Conservation (phyloP, 2,329 filamentous ascomycete genomes). For the Celoporthe dispersa region DNA sequence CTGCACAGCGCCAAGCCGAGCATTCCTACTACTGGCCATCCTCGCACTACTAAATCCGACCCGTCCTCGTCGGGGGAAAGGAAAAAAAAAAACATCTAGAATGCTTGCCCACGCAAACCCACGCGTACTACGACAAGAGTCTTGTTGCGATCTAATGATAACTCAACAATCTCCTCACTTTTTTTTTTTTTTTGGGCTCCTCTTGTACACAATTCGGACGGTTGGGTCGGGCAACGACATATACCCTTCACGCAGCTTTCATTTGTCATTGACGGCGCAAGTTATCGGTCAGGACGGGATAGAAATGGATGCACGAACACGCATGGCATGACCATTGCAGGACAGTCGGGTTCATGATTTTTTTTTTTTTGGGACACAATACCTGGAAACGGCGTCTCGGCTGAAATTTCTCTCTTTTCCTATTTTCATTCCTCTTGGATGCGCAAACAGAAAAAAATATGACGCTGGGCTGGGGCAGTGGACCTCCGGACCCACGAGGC, state of each 20-base stretch:
- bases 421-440: too few species aligned
- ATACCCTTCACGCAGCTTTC: conserved; percentile 24
- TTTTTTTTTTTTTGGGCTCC: conserved; percentile 13
- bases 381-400: conserved; percentile 17
- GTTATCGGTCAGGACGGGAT: conserved; percentile 1
- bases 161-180: background rate
- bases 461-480: background rate
- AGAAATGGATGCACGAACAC: conserved; percentile 28
- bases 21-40: conserved; percentile 35
- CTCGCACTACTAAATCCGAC: conserved; percentile 20
- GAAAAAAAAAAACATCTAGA: background rate
- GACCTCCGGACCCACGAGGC: background rate
- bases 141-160: background rate
- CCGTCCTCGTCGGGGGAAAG: background rate
- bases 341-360: background rate
- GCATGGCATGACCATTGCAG: conserved; percentile 25
- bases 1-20: conserved; percentile 48
- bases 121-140: background rate
- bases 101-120: background rate
- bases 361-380: background rate
- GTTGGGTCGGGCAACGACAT: conserved; percentile 27
- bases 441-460: too few species aligned
- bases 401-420: background rate
- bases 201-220: conserved; percentile 15
- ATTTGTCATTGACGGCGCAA: conserved; percentile 16